Evolutionary conservation across 805 yeast species (phyloP).

Genomic region (Starmerella sirachaensis): DNA sequence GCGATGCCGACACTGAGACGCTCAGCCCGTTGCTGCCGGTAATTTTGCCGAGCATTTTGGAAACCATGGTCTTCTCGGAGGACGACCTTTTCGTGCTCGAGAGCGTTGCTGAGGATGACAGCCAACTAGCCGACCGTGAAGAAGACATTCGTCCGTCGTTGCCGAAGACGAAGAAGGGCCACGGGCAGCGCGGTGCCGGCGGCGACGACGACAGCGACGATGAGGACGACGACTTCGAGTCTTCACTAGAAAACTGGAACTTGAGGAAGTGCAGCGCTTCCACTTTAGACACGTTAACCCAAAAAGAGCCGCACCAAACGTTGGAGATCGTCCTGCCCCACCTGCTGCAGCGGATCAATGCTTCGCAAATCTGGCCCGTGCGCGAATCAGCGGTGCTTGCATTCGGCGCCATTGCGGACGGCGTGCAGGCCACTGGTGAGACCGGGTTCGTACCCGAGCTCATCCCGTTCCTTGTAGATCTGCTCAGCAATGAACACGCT

Average conservation of each 20-base stretch:
- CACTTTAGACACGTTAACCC: constrained; percentile 70
- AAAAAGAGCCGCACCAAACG: constrained; percentile 54
- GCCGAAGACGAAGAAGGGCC: constrained; percentile 50
- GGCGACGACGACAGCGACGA: constrained; percentile 51
- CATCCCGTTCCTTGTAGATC: constrained; percentile 73
- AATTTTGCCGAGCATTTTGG: constrained; percentile 66
- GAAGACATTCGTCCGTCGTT: constrained; percentile 80
- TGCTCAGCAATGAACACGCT: constrained; percentile 62
- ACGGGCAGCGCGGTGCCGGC: constrained; percentile 29
- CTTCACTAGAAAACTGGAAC: constrained; percentile 70
- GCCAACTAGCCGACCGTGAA: constrained; percentile 63
- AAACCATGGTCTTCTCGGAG: constrained; percentile 79
- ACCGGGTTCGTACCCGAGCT: constrained; percentile 63
- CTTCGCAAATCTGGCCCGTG: constrained; percentile 66
- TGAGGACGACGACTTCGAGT: constrained; percentile 62
- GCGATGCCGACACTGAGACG: constrained; percentile 41
- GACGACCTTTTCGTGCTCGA: constrained; percentile 59
- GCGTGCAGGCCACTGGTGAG: constrained; percentile 57
- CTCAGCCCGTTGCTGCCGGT: constrained; percentile 46
- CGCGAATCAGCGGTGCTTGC: constrained; percentile 91
- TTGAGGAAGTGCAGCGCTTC: constrained; percentile 91
- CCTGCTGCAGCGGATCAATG: constrained; percentile 53
- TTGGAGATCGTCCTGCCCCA: constrained; percentile 59
- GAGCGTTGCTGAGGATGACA: constrained; percentile 62
- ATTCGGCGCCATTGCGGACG: constrained; percentile 87